Evolutionary conservation across 2,329 filamentous ascomycete genomes (phyloP).

Genomic region (Sclerotinia sclerotiorum): DNA sequence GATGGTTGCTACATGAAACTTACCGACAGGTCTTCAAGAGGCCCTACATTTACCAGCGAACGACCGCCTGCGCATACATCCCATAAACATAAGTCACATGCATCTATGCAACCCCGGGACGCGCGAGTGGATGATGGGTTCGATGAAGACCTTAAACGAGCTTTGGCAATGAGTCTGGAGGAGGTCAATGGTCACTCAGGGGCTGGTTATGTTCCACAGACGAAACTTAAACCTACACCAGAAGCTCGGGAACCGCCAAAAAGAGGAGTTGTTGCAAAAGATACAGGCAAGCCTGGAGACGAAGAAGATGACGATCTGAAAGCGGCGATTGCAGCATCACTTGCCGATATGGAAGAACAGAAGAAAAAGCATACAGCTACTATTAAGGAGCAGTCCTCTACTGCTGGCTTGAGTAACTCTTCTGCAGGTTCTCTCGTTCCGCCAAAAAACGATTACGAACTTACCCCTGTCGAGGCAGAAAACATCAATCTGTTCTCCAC

Average conservation of each 20-base stretch:
- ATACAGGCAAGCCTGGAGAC: slow-evolving; percentile 57
- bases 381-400: slow-evolving; percentile 74
- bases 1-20: slow-evolving; percentile 93
- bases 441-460: slow-evolving; percentile 90
- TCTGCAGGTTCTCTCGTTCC: slow-evolving; percentile 54
- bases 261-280: slow-evolving; percentile 38
- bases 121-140: slow-evolving; percentile 87
- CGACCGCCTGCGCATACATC: slow-evolving; percentile 48
- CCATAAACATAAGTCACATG: slow-evolving; percentile 63
- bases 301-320: slow-evolving; percentile 93
- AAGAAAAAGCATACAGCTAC: slow-evolving; percentile 85
- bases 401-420: slow-evolving; percentile 49
- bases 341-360: slow-evolving; percentile 97
- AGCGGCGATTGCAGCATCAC: slow-evolving; percentile 89
- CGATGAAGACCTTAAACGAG: slow-evolving; percentile 91
- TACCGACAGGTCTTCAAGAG: slow-evolving; percentile 66
- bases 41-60: slow-evolving; percentile 43
- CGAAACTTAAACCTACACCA: slow-evolving; percentile 46
- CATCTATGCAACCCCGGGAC: slow-evolving; percentile 82
- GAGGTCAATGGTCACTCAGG: slow-evolving; percentile 76
- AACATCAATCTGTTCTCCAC: slow-evolving; percentile 97
- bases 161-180: slow-evolving; percentile 94
- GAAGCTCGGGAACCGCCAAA: slow-evolving; percentile 31
- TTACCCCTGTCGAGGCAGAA: slow-evolving; percentile 90
- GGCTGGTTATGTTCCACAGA: slow-evolving; percentile 69